Conservation (phyloP, 441 rosid species). For the Melastoma candidum region DNA sequence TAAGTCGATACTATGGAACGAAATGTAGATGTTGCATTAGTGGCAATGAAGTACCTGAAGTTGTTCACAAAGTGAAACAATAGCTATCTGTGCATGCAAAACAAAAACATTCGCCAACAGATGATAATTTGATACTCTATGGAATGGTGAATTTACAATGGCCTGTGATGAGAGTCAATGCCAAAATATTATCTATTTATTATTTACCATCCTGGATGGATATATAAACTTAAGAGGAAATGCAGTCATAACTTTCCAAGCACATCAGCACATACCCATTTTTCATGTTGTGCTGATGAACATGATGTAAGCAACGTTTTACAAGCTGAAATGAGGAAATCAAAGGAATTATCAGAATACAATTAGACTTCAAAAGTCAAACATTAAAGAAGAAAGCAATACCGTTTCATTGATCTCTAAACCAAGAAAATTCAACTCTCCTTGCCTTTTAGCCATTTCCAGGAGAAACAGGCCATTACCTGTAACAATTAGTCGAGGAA, state of each 20-base stretch:
- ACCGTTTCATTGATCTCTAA: slow-evolving; percentile 65
- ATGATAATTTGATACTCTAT: too few species aligned
- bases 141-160: too few species aligned
- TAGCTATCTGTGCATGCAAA: background rate
- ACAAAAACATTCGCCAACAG: too few species aligned
- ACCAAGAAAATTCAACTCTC: slow-evolving; percentile 63
- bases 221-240: too few species aligned
- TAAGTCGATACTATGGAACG: slow-evolving; percentile 49
- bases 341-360: background rate
- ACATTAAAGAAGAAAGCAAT: slow-evolving; percentile 6
- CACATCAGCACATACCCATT: slow-evolving; percentile 39
- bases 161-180: too few species aligned
- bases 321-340: slow-evolving; percentile 39
- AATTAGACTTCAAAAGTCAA: slow-evolving; percentile 5
- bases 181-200: too few species aligned
- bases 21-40: slow-evolving; percentile 59
- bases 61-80: background rate
- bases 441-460: slow-evolving; percentile 51
- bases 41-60: slow-evolving; percentile 45
- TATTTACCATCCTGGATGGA: too few species aligned
- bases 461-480: slow-evolving; percentile 59
- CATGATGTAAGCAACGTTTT: slow-evolving; percentile 29
- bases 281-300: slow-evolving; percentile 30
- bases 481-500: slow-evolving; percentile 16
- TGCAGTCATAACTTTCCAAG: background rate